A percentile compares a stretch with the other conserved stretches of the same genome.
Evolutionary conservation across 2,329 filamentous ascomycete species (phyloP).

Genomic region (Calonectria pauciramosa): DNA sequence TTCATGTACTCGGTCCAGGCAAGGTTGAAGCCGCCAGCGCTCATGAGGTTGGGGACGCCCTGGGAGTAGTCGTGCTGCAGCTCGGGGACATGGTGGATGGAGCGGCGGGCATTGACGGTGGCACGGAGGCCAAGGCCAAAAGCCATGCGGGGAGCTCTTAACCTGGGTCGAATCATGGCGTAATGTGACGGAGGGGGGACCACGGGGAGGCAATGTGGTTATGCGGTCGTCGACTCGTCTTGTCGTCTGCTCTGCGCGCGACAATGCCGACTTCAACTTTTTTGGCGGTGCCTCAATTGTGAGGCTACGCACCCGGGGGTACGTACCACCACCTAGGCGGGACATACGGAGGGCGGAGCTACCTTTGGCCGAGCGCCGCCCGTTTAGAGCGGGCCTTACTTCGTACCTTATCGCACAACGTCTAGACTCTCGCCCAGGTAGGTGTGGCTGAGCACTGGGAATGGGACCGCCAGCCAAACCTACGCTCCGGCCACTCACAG

Average conservation of each 20-base stretch:
- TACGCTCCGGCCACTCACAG: background rate
- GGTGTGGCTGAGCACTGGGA: background rate
- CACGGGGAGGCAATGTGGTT: conserved; percentile 12
- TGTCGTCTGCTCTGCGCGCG: conserved; percentile 17
- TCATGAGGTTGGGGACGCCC: conserved; percentile 79
- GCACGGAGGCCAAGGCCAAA: conserved; percentile 54
- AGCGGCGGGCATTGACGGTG: conserved; percentile 53
- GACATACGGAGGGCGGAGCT: conserved; percentile 19
- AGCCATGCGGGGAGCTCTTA: conserved; percentile 64
- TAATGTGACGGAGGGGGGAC: conserved; percentile 21
- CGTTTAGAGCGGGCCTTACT: background rate
- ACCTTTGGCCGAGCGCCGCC: conserved; percentile 21
- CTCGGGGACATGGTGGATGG: conserved; percentile 62
- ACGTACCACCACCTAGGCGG: conserved; percentile 7
- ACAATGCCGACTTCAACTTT: conserved; percentile 29
- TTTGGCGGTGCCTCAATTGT: conserved; percentile 29
- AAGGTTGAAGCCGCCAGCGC: conserved; percentile 76
- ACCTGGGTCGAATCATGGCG: conserved; percentile 66
- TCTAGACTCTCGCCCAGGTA: background rate
- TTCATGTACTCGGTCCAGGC: conserved; percentile 89
- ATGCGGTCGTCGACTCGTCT: conserved; percentile 10
- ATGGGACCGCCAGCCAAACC: background rate
- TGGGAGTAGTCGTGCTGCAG: conserved; percentile 62
- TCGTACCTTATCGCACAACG: background rate
- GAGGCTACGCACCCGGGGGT: conserved; percentile 10